These are phyloP conservation scores for Rhodotorula sp. DNA, from an alignment of 1,284 basidiomycete species.

Conservation along the genomic window DNA sequence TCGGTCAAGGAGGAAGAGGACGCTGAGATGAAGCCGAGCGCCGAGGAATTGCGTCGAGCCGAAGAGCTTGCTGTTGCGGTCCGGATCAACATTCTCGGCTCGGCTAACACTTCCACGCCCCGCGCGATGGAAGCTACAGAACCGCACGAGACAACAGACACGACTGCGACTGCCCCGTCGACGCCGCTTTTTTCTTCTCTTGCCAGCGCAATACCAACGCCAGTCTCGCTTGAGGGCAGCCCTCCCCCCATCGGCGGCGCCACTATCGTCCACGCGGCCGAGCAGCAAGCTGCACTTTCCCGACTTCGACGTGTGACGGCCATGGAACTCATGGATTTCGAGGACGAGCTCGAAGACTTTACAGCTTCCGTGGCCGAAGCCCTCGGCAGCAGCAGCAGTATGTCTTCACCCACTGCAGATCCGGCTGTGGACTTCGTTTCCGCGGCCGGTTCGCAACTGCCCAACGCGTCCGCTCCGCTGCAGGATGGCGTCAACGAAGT, in stretches of 20 bases:
- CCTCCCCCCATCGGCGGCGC: too few relatives aligned
- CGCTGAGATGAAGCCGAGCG: neutral
- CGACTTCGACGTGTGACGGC: neutral
- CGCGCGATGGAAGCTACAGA: too few relatives aligned
- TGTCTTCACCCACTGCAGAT: neutral
- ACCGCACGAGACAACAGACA: too few relatives aligned
- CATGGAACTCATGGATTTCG: neutral
- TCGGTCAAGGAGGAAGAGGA: neutral
- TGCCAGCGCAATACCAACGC: too few relatives aligned
- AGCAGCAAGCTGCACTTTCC: neutral
- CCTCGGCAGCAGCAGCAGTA: neutral
- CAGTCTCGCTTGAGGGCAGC: too few relatives aligned
- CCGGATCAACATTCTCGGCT: neutral
- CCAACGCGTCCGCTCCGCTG: too few relatives aligned
- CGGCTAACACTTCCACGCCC: too few relatives aligned
- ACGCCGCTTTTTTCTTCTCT: too few relatives aligned
- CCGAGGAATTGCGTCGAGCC: neutral
- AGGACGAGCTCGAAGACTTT: neutral
- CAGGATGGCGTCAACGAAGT: too few relatives aligned
- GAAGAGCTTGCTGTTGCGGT: neutral
- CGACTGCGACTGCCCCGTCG: too few relatives aligned
- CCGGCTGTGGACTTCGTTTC: neutral
- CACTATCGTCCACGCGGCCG: too few relatives aligned
- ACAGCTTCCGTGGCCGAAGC: neutral
- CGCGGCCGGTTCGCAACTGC: too few relatives aligned